Base-by-base conservation (phyloP, 139 green algal species). In the Pseudopediastrum boryanum region DNA sequence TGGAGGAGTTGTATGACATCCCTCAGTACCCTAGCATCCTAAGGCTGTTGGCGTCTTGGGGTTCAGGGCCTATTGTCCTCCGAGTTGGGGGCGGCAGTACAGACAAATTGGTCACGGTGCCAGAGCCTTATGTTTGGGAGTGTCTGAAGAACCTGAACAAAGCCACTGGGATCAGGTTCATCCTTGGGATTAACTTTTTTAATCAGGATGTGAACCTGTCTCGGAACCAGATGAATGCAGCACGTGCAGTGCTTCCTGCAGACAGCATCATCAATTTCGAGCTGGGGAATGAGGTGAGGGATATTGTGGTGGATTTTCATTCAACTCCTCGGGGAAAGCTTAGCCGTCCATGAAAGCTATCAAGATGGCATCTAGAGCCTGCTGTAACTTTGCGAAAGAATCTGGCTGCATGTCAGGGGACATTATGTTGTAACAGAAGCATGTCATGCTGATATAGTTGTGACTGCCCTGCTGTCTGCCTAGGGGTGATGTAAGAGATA, bases 81-180 rank as follows among this genome's bases (percentile, higher is more conserved):
- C 76, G 76, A 16, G 38, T 82, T 9, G 76, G 76, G 12, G 76
- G 76, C n/a, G 76, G 76, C 76, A 77, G 64, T 41, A 82, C 50
- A 21, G 76, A 82, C 51, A 76, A 69, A 29, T 41, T 52, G 38
- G 27, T 27, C 8, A 43, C 29, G 2, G 64, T 82, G 64, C 29
- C 51, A 1, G 27, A 38, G 44, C n/a, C 58, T 8, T 41, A 61
- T 8, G 65, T 82, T 19, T 82, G 63, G 36, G 65, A 76, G 21
- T 39, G 50, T 0, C 66, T 82, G 7, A 61, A 5, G 27, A 27
- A 59, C 41, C 31, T 81, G 46, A 21, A 81, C 44, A 4, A 75
- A 38, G 75, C 74, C 10, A 67, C 62, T 3, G 75, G 63, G 12
- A 29, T 29, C 25, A 43, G 31, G 48, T 82, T 43, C 76, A 82